Evolutionary conservation across 106 monocot genomes (phyloP).

Genomic region (Narthecium ossifragum): DNA sequence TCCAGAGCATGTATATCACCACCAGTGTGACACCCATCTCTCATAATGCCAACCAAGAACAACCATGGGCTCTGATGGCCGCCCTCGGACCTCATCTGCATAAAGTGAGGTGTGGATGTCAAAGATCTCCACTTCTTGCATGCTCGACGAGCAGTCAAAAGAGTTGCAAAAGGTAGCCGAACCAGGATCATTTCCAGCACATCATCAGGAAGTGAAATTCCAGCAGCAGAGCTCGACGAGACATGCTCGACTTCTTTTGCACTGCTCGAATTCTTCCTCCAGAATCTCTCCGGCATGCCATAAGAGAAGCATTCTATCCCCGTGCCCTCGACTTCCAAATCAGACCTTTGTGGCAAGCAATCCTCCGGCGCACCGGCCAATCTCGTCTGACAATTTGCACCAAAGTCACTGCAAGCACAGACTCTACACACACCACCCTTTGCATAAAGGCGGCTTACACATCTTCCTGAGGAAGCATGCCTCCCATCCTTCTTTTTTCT

Average conservation of each 20-base stretch:
- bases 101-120: slow-evolving; percentile 47
- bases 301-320: slow-evolving; percentile 35
- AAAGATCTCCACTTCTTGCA: slow-evolving; percentile 72
- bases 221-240: slow-evolving; percentile 6
- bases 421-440: slow-evolving; percentile 60
- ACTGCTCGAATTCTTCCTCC: slow-evolving; percentile 37
- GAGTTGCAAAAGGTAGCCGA: slow-evolving; percentile 46
- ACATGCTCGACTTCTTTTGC: slow-evolving; percentile 16
- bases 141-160: slow-evolving; percentile 48
- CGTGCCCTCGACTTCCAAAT: slow-evolving; percentile 12
- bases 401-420: slow-evolving; percentile 59
- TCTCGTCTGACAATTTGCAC: slow-evolving; percentile 14
- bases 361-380: slow-evolving; percentile 21
- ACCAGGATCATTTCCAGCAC: slow-evolving; percentile 63
- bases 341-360: slow-evolving; percentile 10
- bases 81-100: slow-evolving; percentile 28
- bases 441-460: slow-evolving; percentile 15
- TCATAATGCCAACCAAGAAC: slow-evolving; percentile 64
- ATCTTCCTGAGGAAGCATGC: too few relatives aligned
- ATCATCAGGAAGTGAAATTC: slow-evolving; percentile 56
- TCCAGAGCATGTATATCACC: slow-evolving; percentile 71
- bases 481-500: slow-evolving; percentile 21
- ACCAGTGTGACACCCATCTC: slow-evolving; percentile 15
- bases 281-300: slow-evolving; percentile 15
- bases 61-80: slow-evolving; percentile 42